phyloP scores from a whole-genome alignment of 208 protist species.

The Trypanosoma avium region DNA sequence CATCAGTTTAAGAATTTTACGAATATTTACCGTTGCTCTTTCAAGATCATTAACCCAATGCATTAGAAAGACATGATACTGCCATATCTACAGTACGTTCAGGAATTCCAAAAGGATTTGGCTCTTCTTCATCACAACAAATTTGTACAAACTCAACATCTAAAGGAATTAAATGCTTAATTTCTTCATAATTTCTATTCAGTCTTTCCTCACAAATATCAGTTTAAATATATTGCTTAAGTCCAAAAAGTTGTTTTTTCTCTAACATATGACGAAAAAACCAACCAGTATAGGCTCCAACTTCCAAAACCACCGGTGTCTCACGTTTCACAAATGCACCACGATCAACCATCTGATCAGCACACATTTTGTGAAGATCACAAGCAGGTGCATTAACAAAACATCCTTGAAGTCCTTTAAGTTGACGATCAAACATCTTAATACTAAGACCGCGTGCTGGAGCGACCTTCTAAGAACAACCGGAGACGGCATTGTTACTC shows the following conservation, averaged over 20 bases:
- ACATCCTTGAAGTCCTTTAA: constrained; percentile 81
- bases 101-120: constrained; percentile 71
- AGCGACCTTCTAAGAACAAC: constrained; percentile 68
- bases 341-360: constrained; percentile 84
- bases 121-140: constrained; percentile 84
- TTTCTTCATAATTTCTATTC: constrained; percentile 84
- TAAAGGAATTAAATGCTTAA: constrained; percentile 73
- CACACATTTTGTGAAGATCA: constrained; percentile 79
- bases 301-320: constrained; percentile 79
- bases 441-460: constrained; percentile 62
- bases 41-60: constrained; percentile 93
- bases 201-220: constrained; percentile 85
- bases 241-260: constrained; percentile 69
- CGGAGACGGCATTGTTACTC: constrained; percentile 58
- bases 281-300: constrained; percentile 86
- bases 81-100: constrained; percentile 89
- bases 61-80: constrained; percentile 85
- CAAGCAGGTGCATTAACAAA: constrained; percentile 60
- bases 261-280: constrained; percentile 88
- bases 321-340: constrained; percentile 83
- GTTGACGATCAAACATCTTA: constrained; percentile 76
- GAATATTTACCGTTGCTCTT: constrained; percentile 75
- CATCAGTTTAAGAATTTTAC: constrained; percentile 87
- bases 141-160: constrained; percentile 90
- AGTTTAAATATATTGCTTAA: constrained; percentile 93